Evolutionary conservation across 192 early-diverging fungal species (phyloP).

Genomic region (Gonapodya sp.): DNA sequence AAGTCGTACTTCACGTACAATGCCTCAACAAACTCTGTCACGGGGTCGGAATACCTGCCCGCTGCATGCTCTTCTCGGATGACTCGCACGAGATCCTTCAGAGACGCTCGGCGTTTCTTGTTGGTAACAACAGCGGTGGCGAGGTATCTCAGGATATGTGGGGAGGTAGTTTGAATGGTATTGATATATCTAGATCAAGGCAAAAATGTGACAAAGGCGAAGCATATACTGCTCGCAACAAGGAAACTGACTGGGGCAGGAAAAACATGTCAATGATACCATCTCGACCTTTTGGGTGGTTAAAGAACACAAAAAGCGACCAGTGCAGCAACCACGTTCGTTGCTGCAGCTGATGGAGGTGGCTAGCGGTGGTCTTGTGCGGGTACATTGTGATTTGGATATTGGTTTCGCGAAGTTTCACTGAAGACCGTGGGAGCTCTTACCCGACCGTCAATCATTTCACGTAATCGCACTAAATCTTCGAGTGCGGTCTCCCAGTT

Average conservation of each 20-base stretch:
- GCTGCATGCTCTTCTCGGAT: conserved; percentile 63
- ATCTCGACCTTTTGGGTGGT: conserved; percentile 93
- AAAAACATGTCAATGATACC: conserved; percentile 89
- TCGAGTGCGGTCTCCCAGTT: conserved; percentile 92
- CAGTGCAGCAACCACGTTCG: conserved; percentile 92
- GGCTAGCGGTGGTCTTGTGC: conserved; percentile 51
- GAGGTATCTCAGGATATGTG: conserved; percentile 93
- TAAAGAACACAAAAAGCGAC: conserved; percentile 97
- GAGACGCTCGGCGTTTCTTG: conserved; percentile 67
- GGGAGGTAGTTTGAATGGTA: conserved; percentile 93
- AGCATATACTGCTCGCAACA: not conserved
- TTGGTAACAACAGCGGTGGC: conserved; percentile 86
- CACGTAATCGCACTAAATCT: conserved; percentile 77
- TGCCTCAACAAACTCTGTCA: conserved; percentile 87
- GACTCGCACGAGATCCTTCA: conserved; percentile 80
- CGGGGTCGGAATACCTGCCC: conserved; percentile 74
- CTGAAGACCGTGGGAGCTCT: not conserved
- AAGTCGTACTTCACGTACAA: conserved; percentile 94
- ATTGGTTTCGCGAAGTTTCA: not conserved
- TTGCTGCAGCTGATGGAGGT: conserved; percentile 85
- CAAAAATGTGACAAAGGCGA: not conserved
- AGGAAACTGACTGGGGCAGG: conserved; percentile 44
- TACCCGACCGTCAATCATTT: conserved; percentile 77
- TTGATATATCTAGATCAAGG: conserved; percentile 61
- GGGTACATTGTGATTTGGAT: not conserved